phyloP scores from a whole-genome alignment of 2,329 filamentous ascomycete species.

The Aureobasidium sp. region DNA sequence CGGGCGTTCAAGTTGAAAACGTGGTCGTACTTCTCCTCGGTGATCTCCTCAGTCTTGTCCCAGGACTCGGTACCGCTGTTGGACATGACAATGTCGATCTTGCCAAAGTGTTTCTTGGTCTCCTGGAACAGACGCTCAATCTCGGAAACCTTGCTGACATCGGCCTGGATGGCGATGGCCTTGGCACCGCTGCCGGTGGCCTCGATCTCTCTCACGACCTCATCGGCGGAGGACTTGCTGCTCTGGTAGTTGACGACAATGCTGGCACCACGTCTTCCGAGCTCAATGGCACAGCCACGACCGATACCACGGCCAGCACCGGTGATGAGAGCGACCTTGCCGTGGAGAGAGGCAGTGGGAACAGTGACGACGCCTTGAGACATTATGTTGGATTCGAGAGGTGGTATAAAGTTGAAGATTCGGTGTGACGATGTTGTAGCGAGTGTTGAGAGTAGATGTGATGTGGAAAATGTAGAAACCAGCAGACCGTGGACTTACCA shows the following conservation, averaged over 20 bases:
- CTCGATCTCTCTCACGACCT: conserved; percentile 40
- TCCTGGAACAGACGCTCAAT: conserved; percentile 49
- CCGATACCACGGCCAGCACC: conserved; percentile 59
- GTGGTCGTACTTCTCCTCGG: conserved; percentile 62
- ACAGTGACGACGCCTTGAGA: conserved; percentile 26
- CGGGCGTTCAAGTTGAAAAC: conserved; percentile 61
- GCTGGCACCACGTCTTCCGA: conserved; percentile 54
- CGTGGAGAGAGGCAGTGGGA: conserved; percentile 41
- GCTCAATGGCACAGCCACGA: conserved; percentile 56
- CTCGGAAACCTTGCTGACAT: conserved; percentile 45
- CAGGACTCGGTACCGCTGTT: conserved; percentile 55
- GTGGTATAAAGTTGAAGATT: neutral
- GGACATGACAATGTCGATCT: conserved; percentile 43
- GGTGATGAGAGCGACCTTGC: conserved; percentile 53
- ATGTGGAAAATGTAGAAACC: neutral
- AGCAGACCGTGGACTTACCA: neutral
- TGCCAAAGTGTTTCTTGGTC: conserved; percentile 33
- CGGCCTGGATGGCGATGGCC: conserved; percentile 51
- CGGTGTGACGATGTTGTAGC: neutral
- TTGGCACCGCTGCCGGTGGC: conserved; percentile 39
- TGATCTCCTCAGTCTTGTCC: conserved; percentile 59
- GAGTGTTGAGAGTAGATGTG: neutral
- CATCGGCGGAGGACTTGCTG: conserved; percentile 40
- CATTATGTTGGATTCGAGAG: conserved; percentile 2
- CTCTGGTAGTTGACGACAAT: conserved; percentile 59